Conservation (phyloP, 129 eudicot species). For the Sambucus nigra region DNA sequence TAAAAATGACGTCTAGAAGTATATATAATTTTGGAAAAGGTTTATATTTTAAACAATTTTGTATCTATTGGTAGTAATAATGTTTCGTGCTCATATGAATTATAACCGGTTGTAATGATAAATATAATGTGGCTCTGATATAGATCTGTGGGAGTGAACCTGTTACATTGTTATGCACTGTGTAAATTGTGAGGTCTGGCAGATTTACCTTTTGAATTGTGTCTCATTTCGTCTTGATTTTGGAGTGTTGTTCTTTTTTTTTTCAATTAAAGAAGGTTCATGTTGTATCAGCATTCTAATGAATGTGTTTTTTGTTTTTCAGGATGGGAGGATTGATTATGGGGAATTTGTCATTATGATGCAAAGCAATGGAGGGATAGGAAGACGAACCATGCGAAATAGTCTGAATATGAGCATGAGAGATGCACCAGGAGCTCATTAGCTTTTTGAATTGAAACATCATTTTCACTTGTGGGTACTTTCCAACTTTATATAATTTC, state of each 20-base stretch:
- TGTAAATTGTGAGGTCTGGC: not conserved
- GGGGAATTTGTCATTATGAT: slow-evolving; percentile 3
- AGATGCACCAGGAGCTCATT: slow-evolving; percentile 48
- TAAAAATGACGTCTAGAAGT: too few relatives aligned
- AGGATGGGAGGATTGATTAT: slow-evolving; percentile 19
- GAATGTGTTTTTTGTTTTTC: not conserved
- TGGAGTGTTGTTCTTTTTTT: not conserved
- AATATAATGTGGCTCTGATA: too few relatives aligned
- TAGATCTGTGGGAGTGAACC: too few relatives aligned
- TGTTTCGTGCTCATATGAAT: too few relatives aligned
- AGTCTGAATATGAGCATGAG: slow-evolving; percentile 82
- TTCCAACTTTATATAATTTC: not conserved
- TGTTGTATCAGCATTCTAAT: slow-evolving; percentile 1
- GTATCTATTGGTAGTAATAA: too few relatives aligned
- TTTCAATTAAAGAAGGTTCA: not conserved
- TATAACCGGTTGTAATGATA: too few relatives aligned
- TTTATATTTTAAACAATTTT: too few relatives aligned
- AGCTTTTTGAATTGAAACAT: slow-evolving; percentile 8
- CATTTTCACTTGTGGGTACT: not conserved
- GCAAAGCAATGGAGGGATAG: slow-evolving; percentile 50
- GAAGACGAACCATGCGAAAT: slow-evolving; percentile 88
- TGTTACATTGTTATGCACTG: not conserved
- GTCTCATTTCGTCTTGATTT: slow-evolving; percentile 1
- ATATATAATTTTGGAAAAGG: too few relatives aligned
- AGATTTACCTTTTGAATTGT: not conserved